Percentiles rank a stretch among this genome's conserved stretches.
Conservation (phyloP, 108 stramenopile genomes). For the Craspedostauros australis region DNA sequence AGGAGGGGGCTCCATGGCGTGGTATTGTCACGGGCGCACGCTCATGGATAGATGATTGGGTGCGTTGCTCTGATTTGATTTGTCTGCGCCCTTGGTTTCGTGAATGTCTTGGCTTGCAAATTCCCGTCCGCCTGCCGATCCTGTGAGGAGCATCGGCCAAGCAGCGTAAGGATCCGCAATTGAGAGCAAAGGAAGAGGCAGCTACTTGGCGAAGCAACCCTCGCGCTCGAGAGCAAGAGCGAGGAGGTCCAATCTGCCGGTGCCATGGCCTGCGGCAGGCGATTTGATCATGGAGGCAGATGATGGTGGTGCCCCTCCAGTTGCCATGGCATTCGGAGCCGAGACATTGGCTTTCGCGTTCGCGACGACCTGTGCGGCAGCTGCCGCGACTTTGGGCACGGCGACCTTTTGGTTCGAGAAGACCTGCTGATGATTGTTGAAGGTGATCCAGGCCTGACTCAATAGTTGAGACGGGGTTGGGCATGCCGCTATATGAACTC, state of each 20-base stretch:
- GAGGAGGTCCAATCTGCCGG: slow-evolving; percentile 40
- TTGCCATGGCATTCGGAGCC: background rate
- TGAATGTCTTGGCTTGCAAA: too few relatives aligned
- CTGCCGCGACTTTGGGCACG: too few relatives aligned
- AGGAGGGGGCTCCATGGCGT: too few relatives aligned
- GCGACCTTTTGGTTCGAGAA: background rate
- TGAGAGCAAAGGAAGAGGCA: background rate
- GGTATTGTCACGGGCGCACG: too few relatives aligned
- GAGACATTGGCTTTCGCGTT: background rate
- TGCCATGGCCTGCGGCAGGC: too few relatives aligned
- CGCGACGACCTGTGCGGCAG: slow-evolving; percentile 7
- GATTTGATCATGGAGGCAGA: too few relatives aligned
- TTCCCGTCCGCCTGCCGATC: too few relatives aligned
- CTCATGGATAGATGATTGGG: too few relatives aligned
- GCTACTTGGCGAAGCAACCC: background rate
- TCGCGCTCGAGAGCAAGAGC: slow-evolving; percentile 40
- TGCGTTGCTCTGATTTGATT: too few relatives aligned
- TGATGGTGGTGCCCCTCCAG: too few relatives aligned
- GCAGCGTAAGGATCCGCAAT: background rate
- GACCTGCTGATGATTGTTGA: background rate
- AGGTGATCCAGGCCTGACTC: slow-evolving; percentile 18
- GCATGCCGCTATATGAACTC: background rate
- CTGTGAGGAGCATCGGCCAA: too few relatives aligned
- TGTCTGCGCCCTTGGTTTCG: too few relatives aligned
- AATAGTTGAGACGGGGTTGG: slow-evolving; percentile 1